These are phyloP conservation scores for Aspergillus quadricinctus DNA, from an alignment of 2,329 filamentous ascomycete species.

Conservation along the genomic window DNA sequence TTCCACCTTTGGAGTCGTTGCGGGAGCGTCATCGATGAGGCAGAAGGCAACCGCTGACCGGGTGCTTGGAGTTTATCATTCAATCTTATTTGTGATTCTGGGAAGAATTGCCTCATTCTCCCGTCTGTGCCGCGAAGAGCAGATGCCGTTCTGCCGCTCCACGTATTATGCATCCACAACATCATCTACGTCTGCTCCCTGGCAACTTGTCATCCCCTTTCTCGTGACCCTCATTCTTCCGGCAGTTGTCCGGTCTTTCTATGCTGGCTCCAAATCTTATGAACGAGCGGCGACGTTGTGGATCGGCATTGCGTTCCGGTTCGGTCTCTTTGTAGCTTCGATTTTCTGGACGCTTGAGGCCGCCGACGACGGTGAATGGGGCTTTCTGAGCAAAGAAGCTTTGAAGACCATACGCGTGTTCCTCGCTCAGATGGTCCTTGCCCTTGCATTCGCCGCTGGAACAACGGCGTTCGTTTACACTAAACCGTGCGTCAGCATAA, in stretches of 20 bases:
- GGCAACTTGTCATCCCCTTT: slow-evolving; percentile 81
- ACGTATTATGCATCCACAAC: slow-evolving; percentile 92
- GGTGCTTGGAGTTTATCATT: slow-evolving; percentile 77
- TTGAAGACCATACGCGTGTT: slow-evolving; percentile 73
- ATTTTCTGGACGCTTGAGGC: slow-evolving; percentile 86
- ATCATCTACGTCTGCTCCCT: slow-evolving; percentile 86
- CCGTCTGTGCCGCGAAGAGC: slow-evolving; percentile 90
- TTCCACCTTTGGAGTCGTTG: slow-evolving; percentile 76
- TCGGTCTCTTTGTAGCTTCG: slow-evolving; percentile 70
- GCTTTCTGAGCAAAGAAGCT: slow-evolving; percentile 56
- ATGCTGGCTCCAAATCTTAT: slow-evolving; percentile 76
- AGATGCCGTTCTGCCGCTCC: slow-evolving; percentile 94
- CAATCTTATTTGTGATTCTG: slow-evolving; percentile 73
- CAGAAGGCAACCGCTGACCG: slow-evolving; percentile 64
- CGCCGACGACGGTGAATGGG: slow-evolving; percentile 77
- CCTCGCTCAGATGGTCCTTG: slow-evolving; percentile 75
- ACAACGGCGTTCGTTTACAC: slow-evolving; percentile 82
- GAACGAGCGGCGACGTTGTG: slow-evolving; percentile 80
- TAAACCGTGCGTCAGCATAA: slow-evolving; percentile 75
- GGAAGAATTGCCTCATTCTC: slow-evolving; percentile 80
- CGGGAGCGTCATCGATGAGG: slow-evolving; percentile 69
- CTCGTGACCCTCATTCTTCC: slow-evolving; percentile 68
- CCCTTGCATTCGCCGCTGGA: slow-evolving; percentile 75
- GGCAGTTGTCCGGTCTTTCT: slow-evolving; percentile 76
- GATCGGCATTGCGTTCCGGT: slow-evolving; percentile 75